phyloP scores from a whole-genome alignment of 225 moss, liverwort and hornwort genomes.

The Sphagnum contortum region DNA sequence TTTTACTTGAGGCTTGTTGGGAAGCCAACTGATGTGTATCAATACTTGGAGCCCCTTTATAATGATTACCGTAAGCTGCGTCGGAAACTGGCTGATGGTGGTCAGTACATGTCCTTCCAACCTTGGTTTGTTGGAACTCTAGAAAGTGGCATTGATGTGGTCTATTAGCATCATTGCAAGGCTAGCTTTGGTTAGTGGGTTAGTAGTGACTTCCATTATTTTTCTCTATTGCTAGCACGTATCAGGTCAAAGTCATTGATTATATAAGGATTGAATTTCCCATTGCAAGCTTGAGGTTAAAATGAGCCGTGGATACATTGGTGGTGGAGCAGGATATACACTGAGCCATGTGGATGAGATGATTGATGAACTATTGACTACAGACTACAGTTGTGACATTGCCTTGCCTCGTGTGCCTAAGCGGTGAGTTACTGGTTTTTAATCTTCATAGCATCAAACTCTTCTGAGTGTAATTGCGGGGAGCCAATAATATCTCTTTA shows the following conservation, averaged over 20 bases:
- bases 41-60: slow-evolving; percentile 96
- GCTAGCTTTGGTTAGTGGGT: too few species aligned
- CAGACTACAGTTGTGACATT: slow-evolving; percentile 96
- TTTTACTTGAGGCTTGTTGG: slow-evolving; percentile 97
- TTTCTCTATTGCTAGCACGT: too few species aligned
- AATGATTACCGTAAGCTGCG: slow-evolving; percentile 97
- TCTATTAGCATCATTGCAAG: too few species aligned
- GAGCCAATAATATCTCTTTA: too few species aligned
- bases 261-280: too few species aligned
- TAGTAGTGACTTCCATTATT: too few species aligned
- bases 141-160: too few species aligned
- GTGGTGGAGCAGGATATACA: slow-evolving; percentile 43
- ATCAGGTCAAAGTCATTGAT: too few species aligned
- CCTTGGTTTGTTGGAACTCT: too few species aligned
- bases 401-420: slow-evolving; percentile 96
- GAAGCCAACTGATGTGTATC: slow-evolving; percentile 97
- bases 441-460: background rate
- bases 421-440: slow-evolving; percentile 30
- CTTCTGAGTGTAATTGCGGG: background rate
- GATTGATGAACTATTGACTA: slow-evolving; percentile 85
- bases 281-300: too few species aligned
- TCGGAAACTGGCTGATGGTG: slow-evolving; percentile 64
- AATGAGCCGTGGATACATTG: background rate
- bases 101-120: slow-evolving; percentile 24
- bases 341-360: slow-evolving; percentile 89